phyloP scores from a whole-genome alignment of 345 rosid genomes.

The Bruguiera parviflora region DNA sequence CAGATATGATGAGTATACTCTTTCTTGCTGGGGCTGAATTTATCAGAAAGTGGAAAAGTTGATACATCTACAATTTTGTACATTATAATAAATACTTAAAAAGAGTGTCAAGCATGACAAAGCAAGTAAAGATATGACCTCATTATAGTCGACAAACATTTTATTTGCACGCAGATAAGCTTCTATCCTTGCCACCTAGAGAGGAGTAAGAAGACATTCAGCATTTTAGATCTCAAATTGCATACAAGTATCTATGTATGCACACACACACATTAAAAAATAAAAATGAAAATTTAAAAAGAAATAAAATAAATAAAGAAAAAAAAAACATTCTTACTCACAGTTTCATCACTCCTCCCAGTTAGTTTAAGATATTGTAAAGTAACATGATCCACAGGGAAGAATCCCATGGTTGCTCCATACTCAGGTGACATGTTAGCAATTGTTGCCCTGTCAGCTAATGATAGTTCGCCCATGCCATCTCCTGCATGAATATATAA shows the following conservation, averaged over 20 bases:
- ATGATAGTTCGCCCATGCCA: constrained; percentile 27
- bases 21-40: constrained; percentile 73
- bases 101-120: neutral
- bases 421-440: constrained; percentile 37
- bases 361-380: constrained; percentile 30
- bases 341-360: constrained; percentile 31
- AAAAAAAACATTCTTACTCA: neutral
- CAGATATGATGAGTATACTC: constrained; percentile 71
- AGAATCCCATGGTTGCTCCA: constrained; percentile 37
- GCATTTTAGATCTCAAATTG: neutral
- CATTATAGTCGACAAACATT: constrained; percentile 88
- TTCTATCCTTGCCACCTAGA: constrained; percentile 86
- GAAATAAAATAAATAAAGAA: no score
- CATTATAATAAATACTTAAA: neutral
- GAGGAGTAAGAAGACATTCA: neutral
- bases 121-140: constrained; percentile 41
- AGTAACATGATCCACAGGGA: constrained; percentile 36
- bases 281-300: no score
- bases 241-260: neutral
- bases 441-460: constrained; percentile 34
- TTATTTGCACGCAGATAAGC: constrained; percentile 93
- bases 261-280: neutral
- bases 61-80: neutral
- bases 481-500: constrained; percentile 17
- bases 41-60: neutral